phyloP scores from a whole-genome alignment of 2,329 filamentous ascomycete species.

The Endothia cerciana region DNA sequence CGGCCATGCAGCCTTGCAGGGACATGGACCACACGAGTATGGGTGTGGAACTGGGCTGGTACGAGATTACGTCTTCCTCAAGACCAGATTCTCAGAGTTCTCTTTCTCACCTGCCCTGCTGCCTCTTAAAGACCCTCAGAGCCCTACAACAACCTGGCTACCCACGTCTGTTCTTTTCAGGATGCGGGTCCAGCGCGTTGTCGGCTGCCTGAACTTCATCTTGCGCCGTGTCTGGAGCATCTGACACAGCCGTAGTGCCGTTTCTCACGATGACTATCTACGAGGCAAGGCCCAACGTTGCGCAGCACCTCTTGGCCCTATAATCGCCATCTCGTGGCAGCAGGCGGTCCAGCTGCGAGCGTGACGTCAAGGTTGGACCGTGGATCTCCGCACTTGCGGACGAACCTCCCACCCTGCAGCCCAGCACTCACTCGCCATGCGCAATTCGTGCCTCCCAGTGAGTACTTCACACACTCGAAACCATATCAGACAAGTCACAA shows the following conservation, averaged over 20 bases:
- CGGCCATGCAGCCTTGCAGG: too few species aligned
- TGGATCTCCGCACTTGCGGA: background rate
- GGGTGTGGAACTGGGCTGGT: too few species aligned
- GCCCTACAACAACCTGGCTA: too few species aligned
- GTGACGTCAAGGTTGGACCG: conserved; percentile 8
- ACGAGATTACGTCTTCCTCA: too few species aligned
- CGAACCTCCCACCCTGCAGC: too few species aligned
- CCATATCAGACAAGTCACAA: background rate
- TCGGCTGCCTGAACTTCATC: background rate
- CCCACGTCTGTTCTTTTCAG: too few species aligned
- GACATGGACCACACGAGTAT: too few species aligned
- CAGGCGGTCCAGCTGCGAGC: background rate
- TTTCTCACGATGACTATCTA: background rate
- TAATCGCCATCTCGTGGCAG: background rate
- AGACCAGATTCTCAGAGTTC: too few species aligned
- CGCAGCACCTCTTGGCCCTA: background rate
- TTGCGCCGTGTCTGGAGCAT: background rate
- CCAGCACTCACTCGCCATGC: background rate
- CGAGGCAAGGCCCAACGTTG: background rate
- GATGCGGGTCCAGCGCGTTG: too few species aligned
- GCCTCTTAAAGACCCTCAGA: too few species aligned
- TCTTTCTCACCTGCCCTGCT: too few species aligned
- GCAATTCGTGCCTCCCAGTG: background rate
- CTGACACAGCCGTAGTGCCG: background rate
- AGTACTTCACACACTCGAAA: background rate